phyloP scores from a whole-genome alignment of 768 basidiomycete genomes.

The Calocybe gangraenosa region DNA sequence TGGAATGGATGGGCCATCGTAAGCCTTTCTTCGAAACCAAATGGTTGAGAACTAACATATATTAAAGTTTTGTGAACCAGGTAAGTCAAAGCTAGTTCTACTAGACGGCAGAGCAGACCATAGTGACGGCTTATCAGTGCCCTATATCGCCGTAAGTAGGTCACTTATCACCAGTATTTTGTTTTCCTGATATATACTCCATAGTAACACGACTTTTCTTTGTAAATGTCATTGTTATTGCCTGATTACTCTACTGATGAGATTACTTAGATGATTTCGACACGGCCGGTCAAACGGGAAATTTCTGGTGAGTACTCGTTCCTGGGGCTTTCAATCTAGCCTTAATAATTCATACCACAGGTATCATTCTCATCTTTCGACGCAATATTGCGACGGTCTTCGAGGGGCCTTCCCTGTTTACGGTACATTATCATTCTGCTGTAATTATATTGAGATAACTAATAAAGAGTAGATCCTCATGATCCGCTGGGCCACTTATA shows the following conservation, averaged over 20 bases:
- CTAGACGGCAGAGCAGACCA: not conserved
- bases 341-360: conserved; percentile 21
- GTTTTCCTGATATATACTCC: not conserved
- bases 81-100: not conserved
- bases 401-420: conserved; percentile 24
- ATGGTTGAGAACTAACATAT: not conserved
- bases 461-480: conserved; percentile 3
- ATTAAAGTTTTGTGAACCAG: conserved; percentile 36
- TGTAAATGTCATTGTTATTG: not conserved
- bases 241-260: not conserved
- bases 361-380: conserved; percentile 29
- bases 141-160: conserved; percentile 30
- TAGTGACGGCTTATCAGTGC: conserved; percentile 19
- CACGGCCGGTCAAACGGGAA: conserved; percentile 27
- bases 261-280: conserved; percentile 31
- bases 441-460: no score
- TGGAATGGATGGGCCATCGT: conserved; percentile 28
- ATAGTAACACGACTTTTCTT: not conserved
- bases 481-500: conserved; percentile 16
- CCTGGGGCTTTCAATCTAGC: not conserved
- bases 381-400: conserved; percentile 46
- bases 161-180: conserved; percentile 7
- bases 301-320: conserved; percentile 16
- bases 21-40: no score
- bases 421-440: conserved; percentile 7